These are phyloP conservation scores for Aspergillus cristatus DNA, from an alignment of 495 filamentous ascomycete species.

Conservation along the genomic window DNA sequence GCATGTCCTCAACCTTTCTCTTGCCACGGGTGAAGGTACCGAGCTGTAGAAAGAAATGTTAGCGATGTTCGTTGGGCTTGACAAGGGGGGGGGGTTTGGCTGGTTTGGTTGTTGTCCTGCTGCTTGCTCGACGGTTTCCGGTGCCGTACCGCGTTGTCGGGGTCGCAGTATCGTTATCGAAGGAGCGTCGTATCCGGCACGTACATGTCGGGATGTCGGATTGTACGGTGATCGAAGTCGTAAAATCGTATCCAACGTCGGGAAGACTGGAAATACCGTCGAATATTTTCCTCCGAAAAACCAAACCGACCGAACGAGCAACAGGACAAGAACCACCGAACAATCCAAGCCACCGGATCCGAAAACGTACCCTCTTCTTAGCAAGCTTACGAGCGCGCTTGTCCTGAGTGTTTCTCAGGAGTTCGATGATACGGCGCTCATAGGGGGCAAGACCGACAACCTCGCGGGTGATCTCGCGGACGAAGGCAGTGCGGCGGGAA, in stretches of 20 bases:
- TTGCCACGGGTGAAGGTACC: conserved; percentile 96
- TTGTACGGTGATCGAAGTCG: too few species aligned
- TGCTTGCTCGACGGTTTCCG: too few species aligned
- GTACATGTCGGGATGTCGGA: too few species aligned
- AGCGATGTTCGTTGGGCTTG: neutral
- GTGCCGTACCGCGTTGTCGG: too few species aligned
- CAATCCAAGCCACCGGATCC: neutral
- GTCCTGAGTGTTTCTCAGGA: conserved; percentile 97
- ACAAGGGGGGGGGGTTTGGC: neutral
- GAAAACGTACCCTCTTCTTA: conserved; percentile 81
- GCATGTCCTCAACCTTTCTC: conserved; percentile 97
- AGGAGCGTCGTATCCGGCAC: too few species aligned
- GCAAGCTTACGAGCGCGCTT: conserved; percentile 98
- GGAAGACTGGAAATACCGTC: too few species aligned
- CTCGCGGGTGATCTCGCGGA: conserved; percentile 90
- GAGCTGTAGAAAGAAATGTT: conserved; percentile 44
- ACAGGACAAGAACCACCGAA: neutral
- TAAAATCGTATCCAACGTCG: too few species aligned
- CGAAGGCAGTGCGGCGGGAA: conserved; percentile 88
- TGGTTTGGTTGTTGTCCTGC: too few species aligned
- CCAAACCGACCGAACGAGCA: too few species aligned
- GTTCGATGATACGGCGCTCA: conserved; percentile 96
- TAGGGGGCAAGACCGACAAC: conserved; percentile 87
- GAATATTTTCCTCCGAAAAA: too few species aligned
- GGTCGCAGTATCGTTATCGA: too few species aligned